Conservation (phyloP, 176 grass and related monocot species). For the Cenchrus purpureus region DNA sequence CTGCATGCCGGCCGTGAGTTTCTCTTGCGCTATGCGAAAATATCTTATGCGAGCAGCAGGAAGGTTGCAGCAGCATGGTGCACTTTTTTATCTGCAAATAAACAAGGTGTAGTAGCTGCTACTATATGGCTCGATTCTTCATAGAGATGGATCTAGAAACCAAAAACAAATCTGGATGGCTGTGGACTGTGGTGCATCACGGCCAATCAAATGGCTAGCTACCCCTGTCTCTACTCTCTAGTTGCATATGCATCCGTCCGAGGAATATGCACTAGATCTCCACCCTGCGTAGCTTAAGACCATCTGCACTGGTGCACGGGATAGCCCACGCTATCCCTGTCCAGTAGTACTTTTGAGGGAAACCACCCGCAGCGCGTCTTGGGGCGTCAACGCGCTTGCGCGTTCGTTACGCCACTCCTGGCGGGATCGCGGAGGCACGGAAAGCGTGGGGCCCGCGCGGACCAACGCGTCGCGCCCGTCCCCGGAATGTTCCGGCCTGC, state of each 20-base stretch:
- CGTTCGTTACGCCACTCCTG: too few species aligned
- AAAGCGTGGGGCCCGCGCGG: too few species aligned
- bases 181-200: background rate
- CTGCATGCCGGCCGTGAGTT: background rate
- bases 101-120: background rate
- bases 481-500: too few species aligned
- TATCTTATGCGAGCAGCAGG: background rate
- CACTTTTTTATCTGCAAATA: background rate
- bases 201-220: conserved; percentile 1
- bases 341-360: too few species aligned
- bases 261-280: conserved; percentile 27
- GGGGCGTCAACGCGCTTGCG: background rate
- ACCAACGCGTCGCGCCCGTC: too few species aligned
- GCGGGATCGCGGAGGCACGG: too few species aligned
- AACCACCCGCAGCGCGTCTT: background rate
- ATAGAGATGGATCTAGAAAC: background rate
- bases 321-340: too few species aligned
- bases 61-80: background rate
- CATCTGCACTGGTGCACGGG: too few species aligned
- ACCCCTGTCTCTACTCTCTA: background rate
- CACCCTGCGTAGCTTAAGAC: background rate
- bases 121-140: background rate
- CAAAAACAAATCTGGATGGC: background rate
- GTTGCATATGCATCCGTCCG: background rate
- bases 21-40: background rate